phyloP scores from a whole-genome alignment of 306 rosid species.

The Vicia villosa region DNA sequence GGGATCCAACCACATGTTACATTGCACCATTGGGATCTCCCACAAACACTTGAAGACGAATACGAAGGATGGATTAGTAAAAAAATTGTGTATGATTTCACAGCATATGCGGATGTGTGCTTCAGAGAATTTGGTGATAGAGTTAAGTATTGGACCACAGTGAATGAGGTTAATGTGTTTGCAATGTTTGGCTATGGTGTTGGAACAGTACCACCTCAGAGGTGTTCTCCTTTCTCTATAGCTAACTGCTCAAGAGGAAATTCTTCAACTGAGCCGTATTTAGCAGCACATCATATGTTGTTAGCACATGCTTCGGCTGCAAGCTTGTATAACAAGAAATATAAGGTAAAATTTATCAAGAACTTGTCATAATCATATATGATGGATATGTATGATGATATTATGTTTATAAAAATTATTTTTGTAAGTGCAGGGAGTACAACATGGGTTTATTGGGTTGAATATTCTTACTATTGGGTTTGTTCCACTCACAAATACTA shows the following conservation, averaged over 20 bases:
- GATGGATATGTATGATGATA: too few species aligned
- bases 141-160: conserved; percentile 55
- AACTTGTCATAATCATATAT: too few species aligned
- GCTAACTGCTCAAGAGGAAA: conserved; percentile 49
- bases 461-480: conserved; percentile 40
- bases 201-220: conserved; percentile 40
- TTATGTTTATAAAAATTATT: background rate
- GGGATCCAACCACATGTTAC: conserved; percentile 86
- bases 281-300: conserved; percentile 48
- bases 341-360: conserved; percentile 49
- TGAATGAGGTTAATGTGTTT: conserved; percentile 47
- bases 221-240: conserved; percentile 35
- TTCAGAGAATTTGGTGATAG: conserved; percentile 60
- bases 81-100: conserved; percentile 58
- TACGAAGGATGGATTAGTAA: conserved; percentile 79
- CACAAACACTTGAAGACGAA: conserved; percentile 74
- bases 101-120: conserved; percentile 47
- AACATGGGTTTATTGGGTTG: conserved; percentile 65
- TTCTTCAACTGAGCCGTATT: conserved; percentile 56
- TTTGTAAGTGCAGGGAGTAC: conserved; percentile 50
- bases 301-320: conserved; percentile 48
- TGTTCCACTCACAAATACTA: conserved; percentile 50
- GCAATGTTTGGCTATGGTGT: conserved; percentile 22
- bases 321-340: conserved; percentile 45
- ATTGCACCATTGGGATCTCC: conserved; percentile 57